Evolutionary conservation across 2,329 filamentous ascomycete species (phyloP), one percentile per base, ranked within the genome.

Genomic region (Myrmaecium sp.): DNA sequence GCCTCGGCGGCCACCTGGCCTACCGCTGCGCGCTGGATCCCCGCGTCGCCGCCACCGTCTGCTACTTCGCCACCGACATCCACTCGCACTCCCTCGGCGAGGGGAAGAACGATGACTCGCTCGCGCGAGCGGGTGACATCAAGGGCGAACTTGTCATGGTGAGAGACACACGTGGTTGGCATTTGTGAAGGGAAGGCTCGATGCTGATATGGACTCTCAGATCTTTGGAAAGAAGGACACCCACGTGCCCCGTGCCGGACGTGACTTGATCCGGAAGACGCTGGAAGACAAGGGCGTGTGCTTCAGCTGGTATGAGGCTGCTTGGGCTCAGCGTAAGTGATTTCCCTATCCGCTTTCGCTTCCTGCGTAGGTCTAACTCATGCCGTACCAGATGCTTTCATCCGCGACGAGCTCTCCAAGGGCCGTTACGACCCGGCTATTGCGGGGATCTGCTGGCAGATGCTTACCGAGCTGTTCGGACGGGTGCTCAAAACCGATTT

Each of bases 61-160:
- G 81, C 49, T 95, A 83, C 59, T 94, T 94, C 53, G 82, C 81
- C 6, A 94, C 84, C 8, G 86, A 94, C 55, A 73, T 94, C 27
- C 86, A 94, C 58, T 69, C 62, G 35, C 66, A 69, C 30, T 81
- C 74, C 6, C 66, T 95, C 1, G 86, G 82, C 14, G 65, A 69
- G 32, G 57, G 68, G 37, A 68, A 69, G 47, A 60, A 59, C 13
- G 74, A 79, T 43, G 66, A 78, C 41, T 67, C 61, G 36, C 46
- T 80, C 23, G 51, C 57, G 10, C 50, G 72, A 24, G 64, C 80
- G 10, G 47, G 52, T 5, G 69, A 76, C 37, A 76, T 92, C 49
- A 71, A 71, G 45, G 78, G 70, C 10, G 84, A 94, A 51, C 56
- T 89, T 10, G 64, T 80, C 32, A 77, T 93, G 71, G 62, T 65